A percentile compares a stretch with the other conserved stretches of the same genome.
These are phyloP conservation scores for Podila minutissima DNA, from an alignment of 192 early-diverging fungal species.

Conservation along the genomic window DNA sequence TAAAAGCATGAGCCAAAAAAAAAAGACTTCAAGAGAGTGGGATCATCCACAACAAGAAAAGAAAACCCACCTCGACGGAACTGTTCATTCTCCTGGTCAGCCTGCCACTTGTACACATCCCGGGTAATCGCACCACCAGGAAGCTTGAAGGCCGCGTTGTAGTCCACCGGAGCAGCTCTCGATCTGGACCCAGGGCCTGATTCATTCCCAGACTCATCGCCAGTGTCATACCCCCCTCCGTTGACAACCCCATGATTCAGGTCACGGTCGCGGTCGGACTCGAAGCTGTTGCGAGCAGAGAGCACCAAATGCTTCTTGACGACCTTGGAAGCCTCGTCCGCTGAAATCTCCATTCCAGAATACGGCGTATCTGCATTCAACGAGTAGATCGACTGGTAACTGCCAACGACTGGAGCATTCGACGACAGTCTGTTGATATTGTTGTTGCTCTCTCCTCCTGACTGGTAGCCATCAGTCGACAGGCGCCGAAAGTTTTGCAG, in stretches of 20 bases:
- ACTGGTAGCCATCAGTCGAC: constrained; percentile 2
- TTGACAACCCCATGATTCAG: constrained; percentile 2
- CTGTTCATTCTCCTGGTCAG: constrained; percentile 69
- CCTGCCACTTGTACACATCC: constrained; percentile 91
- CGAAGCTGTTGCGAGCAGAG: constrained; percentile 41
- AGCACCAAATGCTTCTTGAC: constrained; percentile 77
- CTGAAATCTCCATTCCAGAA: constrained; percentile 55
- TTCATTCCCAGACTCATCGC: constrained; percentile 18
- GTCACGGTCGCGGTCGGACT: constrained; percentile 53
- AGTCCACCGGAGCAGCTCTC: constrained; percentile 11
- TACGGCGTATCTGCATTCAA: constrained; percentile 18
- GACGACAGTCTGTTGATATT: background rate
- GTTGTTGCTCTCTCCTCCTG: constrained; percentile 3
- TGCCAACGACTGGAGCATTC: constrained; percentile 4
- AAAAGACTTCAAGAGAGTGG: too few species aligned
- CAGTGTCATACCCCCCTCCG: constrained; percentile 21
- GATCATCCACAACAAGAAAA: too few species aligned
- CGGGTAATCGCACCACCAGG: constrained; percentile 84
- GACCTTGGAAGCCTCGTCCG: constrained; percentile 69
- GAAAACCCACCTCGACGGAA: constrained; percentile 38
- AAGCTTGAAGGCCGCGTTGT: constrained; percentile 59
- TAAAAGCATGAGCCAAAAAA: too few species aligned
- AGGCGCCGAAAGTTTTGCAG: constrained; percentile 39
- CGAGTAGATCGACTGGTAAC: constrained; percentile 23
- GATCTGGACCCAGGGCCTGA: constrained; percentile 3